These are phyloP conservation scores for Amanita rubescens DNA, from an alignment of 768 basidiomycete species.

Conservation along the genomic window DNA sequence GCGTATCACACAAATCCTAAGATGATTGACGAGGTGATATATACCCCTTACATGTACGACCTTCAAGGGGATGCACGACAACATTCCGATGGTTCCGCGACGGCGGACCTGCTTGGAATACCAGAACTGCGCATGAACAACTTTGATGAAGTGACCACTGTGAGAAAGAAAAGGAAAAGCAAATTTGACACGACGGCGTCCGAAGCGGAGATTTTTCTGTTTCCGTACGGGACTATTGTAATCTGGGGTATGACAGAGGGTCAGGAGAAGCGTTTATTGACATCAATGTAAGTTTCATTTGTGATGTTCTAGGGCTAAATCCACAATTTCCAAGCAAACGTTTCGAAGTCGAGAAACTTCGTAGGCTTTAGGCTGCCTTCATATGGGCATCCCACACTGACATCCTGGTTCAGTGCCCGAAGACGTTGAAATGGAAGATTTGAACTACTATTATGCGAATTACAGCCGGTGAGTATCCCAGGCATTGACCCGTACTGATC, in stretches of 20 bases:
- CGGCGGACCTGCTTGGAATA: conserved; percentile 73
- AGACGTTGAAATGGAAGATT: conserved; percentile 91
- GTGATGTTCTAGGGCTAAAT: conserved; percentile 6
- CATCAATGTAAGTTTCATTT: conserved; percentile 65
- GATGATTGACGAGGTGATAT: conserved; percentile 87
- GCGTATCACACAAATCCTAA: conserved; percentile 85
- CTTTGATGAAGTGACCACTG: conserved; percentile 22
- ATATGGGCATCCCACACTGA: conserved; percentile 7
- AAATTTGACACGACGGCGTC: conserved; percentile 60
- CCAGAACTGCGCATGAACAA: conserved; percentile 50
- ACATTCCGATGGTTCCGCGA: conserved; percentile 27
- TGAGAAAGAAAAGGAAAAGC: conserved; percentile 45
- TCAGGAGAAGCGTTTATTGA: conserved; percentile 85
- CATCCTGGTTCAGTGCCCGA: conserved; percentile 53
- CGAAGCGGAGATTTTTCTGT: conserved; percentile 87
- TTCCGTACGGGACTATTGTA: conserved; percentile 91
- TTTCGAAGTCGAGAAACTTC: conserved; percentile 86
- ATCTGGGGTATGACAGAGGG: conserved; percentile 97
- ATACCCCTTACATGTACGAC: conserved; percentile 86
- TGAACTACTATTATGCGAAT: conserved; percentile 95
- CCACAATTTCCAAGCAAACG: conserved; percentile 54
- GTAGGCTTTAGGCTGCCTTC: conserved; percentile 26
- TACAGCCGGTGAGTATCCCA: conserved; percentile 70
- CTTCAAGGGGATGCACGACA: conserved; percentile 29
- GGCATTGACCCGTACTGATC: neutral